Evolutionary conservation across 2,329 filamentous ascomycete species (phyloP), one percentile per base, ranked within the genome.

Genomic region (Aspergillus hiratsukae): DNA sequence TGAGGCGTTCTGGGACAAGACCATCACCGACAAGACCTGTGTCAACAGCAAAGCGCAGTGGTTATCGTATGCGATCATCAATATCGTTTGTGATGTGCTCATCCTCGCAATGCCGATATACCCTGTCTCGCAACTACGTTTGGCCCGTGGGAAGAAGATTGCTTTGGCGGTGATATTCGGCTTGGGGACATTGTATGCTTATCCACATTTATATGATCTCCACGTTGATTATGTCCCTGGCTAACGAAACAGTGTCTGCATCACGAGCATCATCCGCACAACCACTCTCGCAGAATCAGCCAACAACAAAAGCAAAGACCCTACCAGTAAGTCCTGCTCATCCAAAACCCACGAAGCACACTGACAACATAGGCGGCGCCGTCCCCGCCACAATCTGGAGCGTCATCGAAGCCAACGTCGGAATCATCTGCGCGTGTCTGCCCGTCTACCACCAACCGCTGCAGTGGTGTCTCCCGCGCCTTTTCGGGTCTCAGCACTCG

Each of bases 311-410:
- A 43, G 52, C 14, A 52, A 31, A n/a, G 57, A 59, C n/a, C 48
- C 49, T 17, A 59, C 54, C 3, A 59, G 54, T 21, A 43, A 9
- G 17, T 10, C 3, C 8, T 21, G n/a, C n/a, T 4, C 40, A 5
- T 2, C 7, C 9, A 40, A n/a, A 4, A 58, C 51, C n/a, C 55
- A 60, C 41, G 52, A 55, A 43, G 3, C 17, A 35, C 19, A 21
- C 9, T 59, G 61, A 56, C 35, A 37, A 40, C 57, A 14, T 58
- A 53, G 65, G 61, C 50, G 70, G 69, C 40, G 64, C 69, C 3
- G 62, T 72, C 31, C 58, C 59, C 7, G 67, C 70, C 17, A 71
- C 72, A 6, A 65, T 69, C 21, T 76, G 73, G 73, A 74, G 71
- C 21, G 67, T 70, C 9, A 61, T 76, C 31, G 75, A 76, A 64